These are phyloP conservation scores for Echites panduratus DNA, from an alignment of 257 asterid genomes.

Conservation along the genomic window DNA sequence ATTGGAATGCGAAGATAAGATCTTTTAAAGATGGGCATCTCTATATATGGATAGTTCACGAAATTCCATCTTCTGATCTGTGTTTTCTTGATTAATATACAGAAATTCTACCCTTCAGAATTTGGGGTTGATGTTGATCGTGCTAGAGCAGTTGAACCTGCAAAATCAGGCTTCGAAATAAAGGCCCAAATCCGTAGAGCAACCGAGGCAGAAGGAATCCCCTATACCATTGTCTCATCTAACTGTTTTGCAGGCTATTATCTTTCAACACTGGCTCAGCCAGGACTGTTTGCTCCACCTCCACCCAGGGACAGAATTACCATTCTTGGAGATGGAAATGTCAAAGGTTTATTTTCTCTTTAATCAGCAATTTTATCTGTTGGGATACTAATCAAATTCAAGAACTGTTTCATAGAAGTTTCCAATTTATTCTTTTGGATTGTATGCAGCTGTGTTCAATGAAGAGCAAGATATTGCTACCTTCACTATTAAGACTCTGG, in stretches of 20 bases:
- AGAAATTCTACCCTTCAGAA: slow-evolving; percentile 79
- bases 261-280: slow-evolving; percentile 9
- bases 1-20: background rate
- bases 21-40: no score
- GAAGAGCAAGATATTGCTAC: slow-evolving; percentile 54
- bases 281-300: slow-evolving; percentile 17
- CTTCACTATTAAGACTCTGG: slow-evolving; percentile 54
- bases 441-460: slow-evolving; percentile 50
- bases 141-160: slow-evolving; percentile 48
- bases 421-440: background rate
- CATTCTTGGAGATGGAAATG: slow-evolving; percentile 48
- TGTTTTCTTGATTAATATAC: background rate
- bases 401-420: background rate
- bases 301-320: slow-evolving; percentile 50
- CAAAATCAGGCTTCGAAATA: slow-evolving; percentile 1
- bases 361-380: background rate
- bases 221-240: slow-evolving; percentile 6
- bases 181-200: slow-evolving; percentile 16
- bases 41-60: background rate
- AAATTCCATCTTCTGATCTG: background rate
- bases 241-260: slow-evolving; percentile 13
- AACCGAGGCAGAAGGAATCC: slow-evolving; percentile 17
- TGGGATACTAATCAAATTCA: background rate
- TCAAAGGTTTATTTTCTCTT: slow-evolving; percentile 27
- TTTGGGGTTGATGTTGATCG: slow-evolving; percentile 65